Base-by-base conservation (phyloP, 1,139 yeast species). In the Protomyces pachydermus region DNA sequence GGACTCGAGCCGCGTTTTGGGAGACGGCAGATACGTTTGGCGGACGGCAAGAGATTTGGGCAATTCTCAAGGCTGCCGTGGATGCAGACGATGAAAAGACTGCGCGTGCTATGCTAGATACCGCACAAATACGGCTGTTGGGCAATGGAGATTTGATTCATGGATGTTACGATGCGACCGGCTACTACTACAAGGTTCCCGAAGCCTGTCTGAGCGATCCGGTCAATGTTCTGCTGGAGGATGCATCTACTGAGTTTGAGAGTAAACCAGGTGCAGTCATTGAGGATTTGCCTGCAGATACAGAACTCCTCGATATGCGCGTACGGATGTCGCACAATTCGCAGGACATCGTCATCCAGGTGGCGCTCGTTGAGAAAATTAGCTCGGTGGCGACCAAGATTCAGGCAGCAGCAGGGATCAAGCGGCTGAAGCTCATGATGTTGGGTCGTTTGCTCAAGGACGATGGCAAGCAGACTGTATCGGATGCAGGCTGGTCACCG, bases 1-100 rank as follows among this genome's bases (percentile, higher is more conserved):
- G 54, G 20, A 51, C 62, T 3, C 51, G 62, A 6, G 20, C 37
- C 3, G 62, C 62, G 9, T 58, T 58, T 32, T 58, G 62, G 62
- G 62, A 58, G 52, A 58, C 62, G 20, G 62, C 62, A n/a, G 62
- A 58, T 34, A 58, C 62, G 10, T 58, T 58, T 20, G 62, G 62
- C 10, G 62, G 62, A n/a, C 56, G 62, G 9, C 53, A 28, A 23
- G 62, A 51, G 18, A 55, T 58, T n/a, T 58, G 62, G 62, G 52
- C 53, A 12, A 58, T 45, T 14, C 45, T 58, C 39, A 52, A 55
- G 34, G 62, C 62, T 16, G 62, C 62, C 12, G 62, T 58, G 39
- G 46, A 58, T 39, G 53, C 56, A 48, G 53, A 51, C 14, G 62
- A 58, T 35, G 56, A 51, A n/a, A 50, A 38, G 34, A 58, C 56